These are phyloP conservation scores for Nakaseomyces kungkrabaensis DNA, from an alignment of 1,139 yeast genomes.

Conservation along the genomic window DNA sequence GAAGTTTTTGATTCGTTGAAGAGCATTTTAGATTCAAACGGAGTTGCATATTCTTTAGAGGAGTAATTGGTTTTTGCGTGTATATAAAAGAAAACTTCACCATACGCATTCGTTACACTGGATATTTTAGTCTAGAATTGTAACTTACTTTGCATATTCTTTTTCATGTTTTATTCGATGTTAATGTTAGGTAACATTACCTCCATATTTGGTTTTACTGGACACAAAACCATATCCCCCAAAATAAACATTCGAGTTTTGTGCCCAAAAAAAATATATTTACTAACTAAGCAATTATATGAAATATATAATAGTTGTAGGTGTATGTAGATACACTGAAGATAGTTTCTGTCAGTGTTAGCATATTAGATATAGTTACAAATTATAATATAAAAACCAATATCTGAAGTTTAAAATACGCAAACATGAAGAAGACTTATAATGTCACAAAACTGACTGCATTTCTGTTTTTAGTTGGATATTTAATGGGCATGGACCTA, in stretches of 20 bases:
- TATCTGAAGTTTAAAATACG: too few species aligned
- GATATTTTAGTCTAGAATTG: not conserved
- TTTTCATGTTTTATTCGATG: not conserved
- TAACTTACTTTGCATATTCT: not conserved
- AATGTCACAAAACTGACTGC: not conserved
- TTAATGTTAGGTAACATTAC: too few species aligned
- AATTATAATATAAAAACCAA: too few species aligned
- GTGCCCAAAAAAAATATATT: too few species aligned
- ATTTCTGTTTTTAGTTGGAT: constrained; percentile 42
- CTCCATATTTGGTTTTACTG: not conserved
- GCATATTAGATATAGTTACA: too few species aligned
- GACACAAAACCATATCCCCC: not conserved
- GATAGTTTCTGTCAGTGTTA: too few species aligned
- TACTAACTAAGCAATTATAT: too few species aligned
- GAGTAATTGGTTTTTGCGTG: not conserved
- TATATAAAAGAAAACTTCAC: constrained; percentile 1
- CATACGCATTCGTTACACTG: not conserved
- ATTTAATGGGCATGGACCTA: constrained; percentile 60
- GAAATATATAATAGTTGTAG: too few species aligned
- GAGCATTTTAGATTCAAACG: constrained; percentile 10
- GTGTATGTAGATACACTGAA: too few species aligned
- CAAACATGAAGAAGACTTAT: not conserved
- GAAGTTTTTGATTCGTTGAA: constrained; percentile 12
- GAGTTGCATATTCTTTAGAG: constrained; percentile 5
- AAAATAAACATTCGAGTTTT: too few species aligned